Evolutionary conservation across 129 eudicot genomes (phyloP), one percentile per base, ranked within the genome.

Genomic region (Tanacetum coccineum): DNA sequence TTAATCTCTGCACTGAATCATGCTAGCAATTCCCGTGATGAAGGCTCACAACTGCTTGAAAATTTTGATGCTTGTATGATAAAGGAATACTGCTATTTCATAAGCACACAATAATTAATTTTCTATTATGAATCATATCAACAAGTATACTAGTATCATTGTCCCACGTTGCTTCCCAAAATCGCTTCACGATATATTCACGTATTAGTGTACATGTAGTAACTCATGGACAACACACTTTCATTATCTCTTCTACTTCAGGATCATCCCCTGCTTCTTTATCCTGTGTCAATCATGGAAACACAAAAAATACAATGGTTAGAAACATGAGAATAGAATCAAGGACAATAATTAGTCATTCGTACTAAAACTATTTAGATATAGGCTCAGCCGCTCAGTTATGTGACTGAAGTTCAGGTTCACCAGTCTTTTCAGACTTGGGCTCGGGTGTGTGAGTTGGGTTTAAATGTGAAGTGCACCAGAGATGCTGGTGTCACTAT

Each of bases 191-290:
- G n/a, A 11, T 42, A 18, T 67, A 30, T 13, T 54, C 36, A 32
- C 13, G 22, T 18, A 36, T 53, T 4, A 13, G 47, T 32, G 63
- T 1, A 55, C 64, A 40, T 50, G n/a, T 61, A 62, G 17, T 52
- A 46, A 52, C 71, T 77, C 70, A 84, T 9, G 72, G 64, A 69
- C 96, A 88, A 63, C 98, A 93, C 45, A 96, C 95, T 69, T 78
- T 80, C 32, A 93, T 68, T 42, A 88, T 65, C 46, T 93, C 98
- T 73, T 86, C 78, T 67, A 88, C 79, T 11, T 81, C 81, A 7
- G 98, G 98, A 71, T 93, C 98, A 79, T 93, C 98, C 48, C 98
- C 98, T 22, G 95, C 98, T 82, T 88, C 98, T 81, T 84, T 88
- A 75, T 88, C 98, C 98, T 87, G 49, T 40, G 47, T 21, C 10